Evolutionary conservation across 345 rosid genomes (phyloP).

Genomic region (Euclidium syriacum): DNA sequence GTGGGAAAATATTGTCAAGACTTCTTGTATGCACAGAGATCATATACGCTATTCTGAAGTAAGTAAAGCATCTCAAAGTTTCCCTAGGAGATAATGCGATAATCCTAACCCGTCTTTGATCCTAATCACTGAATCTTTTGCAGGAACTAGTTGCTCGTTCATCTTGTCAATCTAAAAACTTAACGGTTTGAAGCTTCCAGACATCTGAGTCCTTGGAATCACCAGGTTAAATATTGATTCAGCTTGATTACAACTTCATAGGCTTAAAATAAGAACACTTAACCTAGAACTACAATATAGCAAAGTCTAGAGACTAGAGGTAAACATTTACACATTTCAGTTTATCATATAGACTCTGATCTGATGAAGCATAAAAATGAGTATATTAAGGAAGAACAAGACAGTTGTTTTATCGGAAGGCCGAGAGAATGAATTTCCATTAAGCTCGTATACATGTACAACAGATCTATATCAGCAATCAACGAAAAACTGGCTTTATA

Average conservation of each 20-base stretch:
- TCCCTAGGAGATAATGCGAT: background rate
- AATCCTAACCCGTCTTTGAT: background rate
- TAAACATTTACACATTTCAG: background rate
- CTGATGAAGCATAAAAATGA: background rate
- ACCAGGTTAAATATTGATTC: background rate
- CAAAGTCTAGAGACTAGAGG: background rate
- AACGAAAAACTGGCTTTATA: conserved; percentile 24
- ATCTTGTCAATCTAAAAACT: conserved; percentile 43
- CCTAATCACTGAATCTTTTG: conserved; percentile 4
- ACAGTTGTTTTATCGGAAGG: conserved; percentile 22
- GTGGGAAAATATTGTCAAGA: conserved; percentile 97
- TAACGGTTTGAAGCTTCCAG: conserved; percentile 13
- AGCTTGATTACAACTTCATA: background rate
- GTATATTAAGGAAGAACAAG: background rate
- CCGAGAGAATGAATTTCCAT: conserved; percentile 28
- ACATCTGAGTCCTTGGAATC: conserved; percentile 5
- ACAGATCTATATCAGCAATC: conserved; percentile 2
- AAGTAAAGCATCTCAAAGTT: conserved; percentile 32
- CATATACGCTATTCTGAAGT: conserved; percentile 88
- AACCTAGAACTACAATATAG: background rate
- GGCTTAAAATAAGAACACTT: background rate
- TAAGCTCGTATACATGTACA: conserved; percentile 23
- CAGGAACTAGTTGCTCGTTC: conserved; percentile 68
- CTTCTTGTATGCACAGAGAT: conserved; percentile 63
- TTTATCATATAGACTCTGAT: conserved; percentile 3